These are phyloP conservation scores for Wickerhamomyces subpelliculosus DNA, from an alignment of 805 yeast species.

Conservation along the genomic window DNA sequence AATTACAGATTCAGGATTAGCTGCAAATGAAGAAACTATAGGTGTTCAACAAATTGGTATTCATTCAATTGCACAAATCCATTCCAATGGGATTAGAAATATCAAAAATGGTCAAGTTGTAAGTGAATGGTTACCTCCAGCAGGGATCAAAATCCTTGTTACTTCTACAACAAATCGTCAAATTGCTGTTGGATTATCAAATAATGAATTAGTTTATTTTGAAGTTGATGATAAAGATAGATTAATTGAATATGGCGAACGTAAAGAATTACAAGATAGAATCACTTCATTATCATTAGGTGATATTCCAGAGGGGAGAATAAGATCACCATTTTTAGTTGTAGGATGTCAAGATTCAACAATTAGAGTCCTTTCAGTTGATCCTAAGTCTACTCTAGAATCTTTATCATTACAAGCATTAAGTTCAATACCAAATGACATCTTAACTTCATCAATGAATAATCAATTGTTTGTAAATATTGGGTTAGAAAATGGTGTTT, in stretches of 20 bases:
- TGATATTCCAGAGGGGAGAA: slow-evolving; percentile 39
- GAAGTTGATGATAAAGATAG: slow-evolving; percentile 64
- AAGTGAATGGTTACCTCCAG: slow-evolving; percentile 76
- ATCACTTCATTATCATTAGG: slow-evolving; percentile 42
- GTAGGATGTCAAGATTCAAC: slow-evolving; percentile 70
- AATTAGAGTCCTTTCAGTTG: slow-evolving; percentile 59
- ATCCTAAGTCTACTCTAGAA: slow-evolving; percentile 53
- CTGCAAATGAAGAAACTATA: slow-evolving; percentile 51
- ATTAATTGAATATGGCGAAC: slow-evolving; percentile 63
- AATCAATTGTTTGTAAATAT: slow-evolving; percentile 46
- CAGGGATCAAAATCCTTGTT: slow-evolving; percentile 55
- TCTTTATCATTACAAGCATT: slow-evolving; percentile 59
- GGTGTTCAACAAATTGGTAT: slow-evolving; percentile 63
- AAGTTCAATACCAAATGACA: slow-evolving; percentile 39
- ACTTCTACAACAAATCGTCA: slow-evolving; percentile 64
- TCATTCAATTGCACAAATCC: slow-evolving; percentile 63
- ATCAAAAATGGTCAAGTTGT: slow-evolving; percentile 24
- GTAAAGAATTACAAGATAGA: slow-evolving; percentile 44
- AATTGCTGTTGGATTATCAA: slow-evolving; percentile 63
- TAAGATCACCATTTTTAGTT: slow-evolving; percentile 51
- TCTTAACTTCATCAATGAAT: slow-evolving; percentile 21
- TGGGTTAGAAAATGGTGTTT: slow-evolving; percentile 82
- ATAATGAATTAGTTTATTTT: slow-evolving; percentile 72
- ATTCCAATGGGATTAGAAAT: slow-evolving; percentile 62
- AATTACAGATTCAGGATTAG: slow-evolving; percentile 59